Percentiles rank a stretch among this genome's conserved stretches.
Conservation (phyloP, 202 grass and related monocot species). For the Zizania palustris region DNA sequence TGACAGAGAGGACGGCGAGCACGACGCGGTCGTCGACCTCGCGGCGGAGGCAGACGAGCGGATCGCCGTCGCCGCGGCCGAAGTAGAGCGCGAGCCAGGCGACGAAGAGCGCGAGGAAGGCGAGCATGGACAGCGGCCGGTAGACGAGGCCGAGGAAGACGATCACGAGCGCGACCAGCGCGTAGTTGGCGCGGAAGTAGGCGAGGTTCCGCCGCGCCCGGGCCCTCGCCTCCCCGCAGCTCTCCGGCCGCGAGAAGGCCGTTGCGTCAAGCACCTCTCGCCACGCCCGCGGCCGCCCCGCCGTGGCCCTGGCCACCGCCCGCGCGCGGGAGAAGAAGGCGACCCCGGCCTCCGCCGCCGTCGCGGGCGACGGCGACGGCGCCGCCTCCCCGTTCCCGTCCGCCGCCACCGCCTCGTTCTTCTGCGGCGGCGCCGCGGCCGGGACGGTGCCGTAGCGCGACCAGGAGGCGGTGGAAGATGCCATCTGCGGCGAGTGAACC, state of each 20-base stretch:
- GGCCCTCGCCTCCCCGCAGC: slow-evolving; percentile 70
- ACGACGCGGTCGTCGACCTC: slow-evolving; percentile 80
- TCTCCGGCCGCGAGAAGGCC: slow-evolving; percentile 75
- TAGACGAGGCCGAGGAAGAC: slow-evolving; percentile 83
- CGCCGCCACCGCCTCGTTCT: neutral
- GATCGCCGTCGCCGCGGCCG: slow-evolving; percentile 56
- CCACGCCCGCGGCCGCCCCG: slow-evolving; percentile 70
- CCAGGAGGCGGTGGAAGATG: slow-evolving; percentile 58
- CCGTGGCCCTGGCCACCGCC: slow-evolving; percentile 55
- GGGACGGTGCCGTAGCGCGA: slow-evolving; percentile 55
- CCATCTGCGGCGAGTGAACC: slow-evolving; percentile 45
- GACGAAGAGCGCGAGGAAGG: slow-evolving; percentile 78
- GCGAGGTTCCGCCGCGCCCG: slow-evolving; percentile 72
- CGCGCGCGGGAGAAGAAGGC: slow-evolving; percentile 79
- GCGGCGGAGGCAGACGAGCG: slow-evolving; percentile 56
- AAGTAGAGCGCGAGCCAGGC: slow-evolving; percentile 82
- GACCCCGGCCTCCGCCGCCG: slow-evolving; percentile 51
- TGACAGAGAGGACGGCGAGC: slow-evolving; percentile 56
- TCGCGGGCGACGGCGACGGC: slow-evolving; percentile 30
- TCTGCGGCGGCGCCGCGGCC: neutral
- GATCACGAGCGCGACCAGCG: slow-evolving; percentile 61
- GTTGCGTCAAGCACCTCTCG: slow-evolving; percentile 60
- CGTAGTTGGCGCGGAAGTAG: slow-evolving; percentile 95
- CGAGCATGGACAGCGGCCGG: slow-evolving; percentile 79
- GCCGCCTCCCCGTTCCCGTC: slow-evolving; percentile 1